A percentile compares a stretch with the other conserved stretches of the same genome.
These are phyloP conservation scores for Ceratobasidium sp. DNA, from an alignment of 1,284 basidiomycete genomes.

Conservation along the genomic window DNA sequence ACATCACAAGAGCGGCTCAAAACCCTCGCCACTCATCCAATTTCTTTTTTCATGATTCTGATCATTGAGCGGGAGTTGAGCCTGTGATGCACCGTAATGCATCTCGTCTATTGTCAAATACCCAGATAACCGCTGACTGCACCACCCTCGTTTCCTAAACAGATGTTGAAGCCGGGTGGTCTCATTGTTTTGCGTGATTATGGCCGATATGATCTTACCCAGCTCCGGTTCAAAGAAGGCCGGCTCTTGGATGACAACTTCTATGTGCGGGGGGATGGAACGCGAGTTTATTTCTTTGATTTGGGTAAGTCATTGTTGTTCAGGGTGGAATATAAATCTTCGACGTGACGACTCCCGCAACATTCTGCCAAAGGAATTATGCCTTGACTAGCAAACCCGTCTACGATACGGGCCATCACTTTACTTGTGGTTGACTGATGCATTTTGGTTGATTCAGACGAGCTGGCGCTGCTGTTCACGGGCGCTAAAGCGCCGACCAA, in stretches of 20 bases:
- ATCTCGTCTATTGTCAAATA: background rate
- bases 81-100: background rate
- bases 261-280: slow-evolving; percentile 96
- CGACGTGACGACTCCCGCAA: too few relatives aligned
- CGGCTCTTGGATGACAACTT: slow-evolving; percentile 92
- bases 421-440: background rate
- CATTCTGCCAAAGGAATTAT: too few relatives aligned
- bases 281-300: slow-evolving; percentile 95
- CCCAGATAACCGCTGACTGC: background rate
- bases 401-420: background rate
- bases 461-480: slow-evolving; percentile 82
- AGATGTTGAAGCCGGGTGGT: slow-evolving; percentile 93
- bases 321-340: too few relatives aligned
- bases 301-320: slow-evolving; percentile 63
- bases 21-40: slow-evolving; percentile 10
- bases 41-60: background rate
- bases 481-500: slow-evolving; percentile 56
- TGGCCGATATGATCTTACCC: slow-evolving; percentile 92
- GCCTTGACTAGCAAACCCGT: background rate
- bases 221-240: slow-evolving; percentile 90
- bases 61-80: background rate
- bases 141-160: background rate
- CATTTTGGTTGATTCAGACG: slow-evolving; percentile 63
- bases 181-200: slow-evolving; percentile 91
- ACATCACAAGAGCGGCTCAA: background rate